A percentile compares a stretch with the other conserved stretches of the same genome.
Conservation (phyloP, 768 basidiomycete genomes). For the Naganishia vaughanmartiniae region DNA sequence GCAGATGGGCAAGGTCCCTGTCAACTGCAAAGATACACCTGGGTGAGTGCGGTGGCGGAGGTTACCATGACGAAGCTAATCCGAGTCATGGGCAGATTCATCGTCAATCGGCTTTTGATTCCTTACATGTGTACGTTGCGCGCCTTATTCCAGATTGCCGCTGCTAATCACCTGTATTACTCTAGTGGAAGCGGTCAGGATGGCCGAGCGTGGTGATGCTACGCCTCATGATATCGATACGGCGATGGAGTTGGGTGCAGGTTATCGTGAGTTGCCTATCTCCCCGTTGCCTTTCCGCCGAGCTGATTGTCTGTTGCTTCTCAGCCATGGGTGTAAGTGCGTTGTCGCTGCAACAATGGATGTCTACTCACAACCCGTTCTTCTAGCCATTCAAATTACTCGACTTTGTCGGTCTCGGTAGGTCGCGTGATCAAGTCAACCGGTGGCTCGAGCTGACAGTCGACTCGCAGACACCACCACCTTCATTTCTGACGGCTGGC, state of each 20-base stretch:
- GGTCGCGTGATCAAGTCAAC: slow-evolving; percentile 1
- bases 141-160: background rate
- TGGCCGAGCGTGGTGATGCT: slow-evolving; percentile 56
- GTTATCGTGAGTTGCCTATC: slow-evolving; percentile 49
- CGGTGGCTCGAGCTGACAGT: slow-evolving; percentile 1
- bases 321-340: slow-evolving; percentile 51
- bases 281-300: background rate
- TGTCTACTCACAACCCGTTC: background rate
- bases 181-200: slow-evolving; percentile 54
- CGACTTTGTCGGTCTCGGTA: slow-evolving; percentile 55
- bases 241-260: slow-evolving; percentile 57
- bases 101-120: slow-evolving; percentile 55
- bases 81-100: slow-evolving; percentile 46
- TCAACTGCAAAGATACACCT: slow-evolving; percentile 55
- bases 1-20: slow-evolving; percentile 53
- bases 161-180: background rate
- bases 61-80: background rate
- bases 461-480: slow-evolving; percentile 45
- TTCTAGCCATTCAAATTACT: slow-evolving; percentile 49
- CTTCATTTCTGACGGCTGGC: slow-evolving; percentile 54
- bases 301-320: background rate
- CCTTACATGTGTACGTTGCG: slow-evolving; percentile 53
- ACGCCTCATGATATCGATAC: slow-evolving; percentile 54
- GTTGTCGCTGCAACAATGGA: no score
- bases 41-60: slow-evolving; percentile 40